These are phyloP conservation scores for Melanomma pulvis-pyrius DNA, from an alignment of 495 filamentous ascomycete species.

Conservation along the genomic window DNA sequence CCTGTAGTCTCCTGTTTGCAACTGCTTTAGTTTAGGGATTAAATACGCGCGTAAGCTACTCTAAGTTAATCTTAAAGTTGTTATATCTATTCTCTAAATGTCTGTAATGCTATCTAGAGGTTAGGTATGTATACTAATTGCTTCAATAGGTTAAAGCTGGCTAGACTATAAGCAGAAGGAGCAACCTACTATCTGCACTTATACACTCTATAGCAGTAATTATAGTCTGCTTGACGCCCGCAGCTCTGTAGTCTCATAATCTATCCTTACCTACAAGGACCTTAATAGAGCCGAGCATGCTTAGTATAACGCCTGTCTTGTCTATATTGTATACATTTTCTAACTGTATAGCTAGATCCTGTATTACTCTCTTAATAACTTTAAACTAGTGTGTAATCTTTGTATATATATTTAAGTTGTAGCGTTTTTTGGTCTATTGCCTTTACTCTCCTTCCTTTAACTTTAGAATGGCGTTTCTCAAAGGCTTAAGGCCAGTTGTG, in stretches of 20 bases:
- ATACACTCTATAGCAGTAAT: neutral
- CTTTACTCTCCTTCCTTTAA: neutral
- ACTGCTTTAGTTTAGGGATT: conserved; percentile 2
- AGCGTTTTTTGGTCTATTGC: neutral
- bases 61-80: conserved; percentile 1
- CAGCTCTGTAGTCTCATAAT: neutral
- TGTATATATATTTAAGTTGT: neutral
- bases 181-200: neutral
- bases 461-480: neutral
- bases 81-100: neutral
- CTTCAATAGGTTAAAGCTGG: neutral
- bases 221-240: neutral
- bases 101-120: neutral
- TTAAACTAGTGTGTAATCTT: neutral
- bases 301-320: neutral
- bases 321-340: conserved; percentile 1
- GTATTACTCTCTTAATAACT: neutral
- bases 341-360: neutral
- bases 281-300: neutral
- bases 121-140: neutral
- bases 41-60: conserved; percentile 6
- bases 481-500: neutral
- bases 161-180: neutral
- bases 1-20: neutral
- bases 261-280: neutral